phyloP scores from a whole-genome alignment of 2,329 filamentous ascomycete species.

The Ophiostoma sp. region DNA sequence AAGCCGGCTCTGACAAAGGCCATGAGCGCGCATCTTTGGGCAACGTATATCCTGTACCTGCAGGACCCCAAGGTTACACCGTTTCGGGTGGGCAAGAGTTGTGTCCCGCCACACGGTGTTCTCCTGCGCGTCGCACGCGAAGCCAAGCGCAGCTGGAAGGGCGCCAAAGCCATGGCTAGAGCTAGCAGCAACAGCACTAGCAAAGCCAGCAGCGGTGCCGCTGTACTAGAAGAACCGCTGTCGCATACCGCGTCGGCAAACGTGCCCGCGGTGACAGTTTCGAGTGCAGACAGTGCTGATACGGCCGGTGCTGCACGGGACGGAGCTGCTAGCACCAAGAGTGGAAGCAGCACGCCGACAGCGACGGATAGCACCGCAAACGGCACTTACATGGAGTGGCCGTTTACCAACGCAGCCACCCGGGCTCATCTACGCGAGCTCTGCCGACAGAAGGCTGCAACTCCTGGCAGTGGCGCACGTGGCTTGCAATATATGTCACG shows the following conservation, averaged over 20 bases:
- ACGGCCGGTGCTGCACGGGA: conserved; percentile 23
- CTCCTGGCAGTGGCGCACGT: conserved; percentile 38
- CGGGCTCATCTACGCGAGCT: conserved; percentile 57
- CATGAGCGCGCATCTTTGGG: conserved; percentile 62
- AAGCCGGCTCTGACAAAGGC: conserved; percentile 59
- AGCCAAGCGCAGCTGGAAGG: conserved; percentile 62
- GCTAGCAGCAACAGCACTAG: background rate
- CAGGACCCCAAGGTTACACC: conserved; percentile 64
- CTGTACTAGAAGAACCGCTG: background rate
- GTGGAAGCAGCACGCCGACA: conserved; percentile 53
- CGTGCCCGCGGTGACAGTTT: background rate
- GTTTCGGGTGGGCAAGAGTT: conserved; percentile 57
- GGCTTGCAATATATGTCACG: conserved; percentile 45
- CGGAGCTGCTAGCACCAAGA: conserved; percentile 34
- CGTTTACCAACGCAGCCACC: conserved; percentile 58
- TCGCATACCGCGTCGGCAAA: background rate
- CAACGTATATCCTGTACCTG: conserved; percentile 58
- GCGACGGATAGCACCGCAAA: conserved; percentile 31
- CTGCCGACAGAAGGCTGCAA: conserved; percentile 50
- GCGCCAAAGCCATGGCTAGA: conserved; percentile 42
- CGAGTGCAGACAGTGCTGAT: background rate
- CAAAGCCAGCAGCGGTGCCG: background rate
- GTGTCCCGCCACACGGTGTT: conserved; percentile 59
- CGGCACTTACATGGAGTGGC: conserved; percentile 53
- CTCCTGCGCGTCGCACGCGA: conserved; percentile 61